phyloP scores from a whole-genome alignment of 192 early-diverging fungal species.

The Coemansia sp. region DNA sequence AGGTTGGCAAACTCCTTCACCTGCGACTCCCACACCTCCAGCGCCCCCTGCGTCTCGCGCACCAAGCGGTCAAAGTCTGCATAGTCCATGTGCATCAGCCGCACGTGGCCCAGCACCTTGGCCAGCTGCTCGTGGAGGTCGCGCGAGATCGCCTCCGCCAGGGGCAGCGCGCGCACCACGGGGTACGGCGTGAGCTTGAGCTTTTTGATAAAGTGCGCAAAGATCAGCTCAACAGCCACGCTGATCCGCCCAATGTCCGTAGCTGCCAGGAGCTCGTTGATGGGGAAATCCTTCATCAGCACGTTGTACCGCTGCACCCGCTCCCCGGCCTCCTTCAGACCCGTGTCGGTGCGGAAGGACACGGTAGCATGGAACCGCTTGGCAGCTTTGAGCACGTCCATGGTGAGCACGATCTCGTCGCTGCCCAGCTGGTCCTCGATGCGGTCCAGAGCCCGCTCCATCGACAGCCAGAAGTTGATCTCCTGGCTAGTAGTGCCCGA shows the following conservation, averaged over 20 bases:
- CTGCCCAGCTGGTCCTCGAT: constrained; percentile 96
- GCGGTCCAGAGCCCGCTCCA: constrained; percentile 90
- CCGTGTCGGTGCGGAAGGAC: constrained; percentile 96
- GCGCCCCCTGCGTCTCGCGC: constrained; percentile 81
- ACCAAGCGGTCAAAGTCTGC: constrained; percentile 88
- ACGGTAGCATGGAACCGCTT: constrained; percentile 99
- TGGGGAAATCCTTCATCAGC: constrained; percentile 98
- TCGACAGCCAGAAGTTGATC: constrained; percentile 98
- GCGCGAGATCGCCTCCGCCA: constrained; percentile 93
- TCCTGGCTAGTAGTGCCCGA: constrained; percentile 95
- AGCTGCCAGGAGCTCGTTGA: constrained; percentile 94
- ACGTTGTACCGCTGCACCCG: constrained; percentile 92
- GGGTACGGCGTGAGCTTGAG: constrained; percentile 91
- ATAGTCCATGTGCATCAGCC: constrained; percentile 94
- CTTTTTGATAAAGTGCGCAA: constrained; percentile 97
- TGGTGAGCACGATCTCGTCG: constrained; percentile 85
- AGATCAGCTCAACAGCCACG: constrained; percentile 77
- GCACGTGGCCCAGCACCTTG: constrained; percentile 80
- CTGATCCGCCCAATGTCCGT: constrained; percentile 87
- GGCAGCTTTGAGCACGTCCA: constrained; percentile 93
- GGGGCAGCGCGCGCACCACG: constrained; percentile 84
- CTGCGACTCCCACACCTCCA: constrained; percentile 91
- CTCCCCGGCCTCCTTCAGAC: constrained; percentile 93
- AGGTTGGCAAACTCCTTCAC: constrained; percentile 98
- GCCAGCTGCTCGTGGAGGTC: constrained; percentile 94